phyloP scores from a whole-genome alignment of 208 protist species.

The Leishmania tarentolae region DNA sequence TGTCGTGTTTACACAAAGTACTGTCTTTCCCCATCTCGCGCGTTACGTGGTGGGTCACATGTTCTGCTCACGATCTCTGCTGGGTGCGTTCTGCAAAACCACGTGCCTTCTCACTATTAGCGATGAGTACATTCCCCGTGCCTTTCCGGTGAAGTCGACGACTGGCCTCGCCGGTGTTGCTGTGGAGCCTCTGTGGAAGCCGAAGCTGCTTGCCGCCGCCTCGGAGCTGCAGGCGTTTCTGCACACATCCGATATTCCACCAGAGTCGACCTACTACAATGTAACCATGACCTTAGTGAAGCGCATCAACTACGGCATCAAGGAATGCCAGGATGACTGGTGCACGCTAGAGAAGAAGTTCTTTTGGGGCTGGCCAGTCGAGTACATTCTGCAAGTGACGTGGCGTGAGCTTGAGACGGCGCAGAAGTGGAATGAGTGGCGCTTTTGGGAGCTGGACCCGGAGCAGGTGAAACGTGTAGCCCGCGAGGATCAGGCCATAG shows the following conservation, averaged over 20 bases:
- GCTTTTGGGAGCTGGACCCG: slow-evolving; percentile 91
- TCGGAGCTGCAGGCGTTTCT: slow-evolving; percentile 88
- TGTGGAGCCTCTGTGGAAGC: slow-evolving; percentile 92
- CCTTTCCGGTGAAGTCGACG: slow-evolving; percentile 92
- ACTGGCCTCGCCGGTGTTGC: slow-evolving; percentile 88
- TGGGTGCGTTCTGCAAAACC: slow-evolving; percentile 57
- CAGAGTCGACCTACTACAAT: slow-evolving; percentile 92
- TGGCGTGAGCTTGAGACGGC: slow-evolving; percentile 92
- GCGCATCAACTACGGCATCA: slow-evolving; percentile 87
- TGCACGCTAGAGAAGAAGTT: slow-evolving; percentile 91
- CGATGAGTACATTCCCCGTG: slow-evolving; percentile 91
- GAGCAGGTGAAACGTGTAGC: slow-evolving; percentile 92
- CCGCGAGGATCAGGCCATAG: slow-evolving; percentile 89
- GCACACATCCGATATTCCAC: slow-evolving; percentile 83
- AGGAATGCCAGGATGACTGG: slow-evolving; percentile 92
- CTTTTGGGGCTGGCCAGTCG: slow-evolving; percentile 92
- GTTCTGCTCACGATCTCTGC: slow-evolving; percentile 26
- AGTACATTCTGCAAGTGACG: slow-evolving; percentile 92
- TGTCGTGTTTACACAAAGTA: neutral
- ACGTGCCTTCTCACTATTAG: slow-evolving; percentile 69
- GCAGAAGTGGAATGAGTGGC: slow-evolving; percentile 94
- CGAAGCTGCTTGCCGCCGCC: slow-evolving; percentile 85
- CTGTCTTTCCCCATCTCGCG: neutral
- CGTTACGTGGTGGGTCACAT: slow-evolving; percentile 8
- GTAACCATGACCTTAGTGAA: slow-evolving; percentile 91